A percentile compares a stretch with the other conserved stretches of the same genome.
Evolutionary conservation across 306 rosid species (phyloP).

Genomic region (Citrullus mucosospermus): DNA sequence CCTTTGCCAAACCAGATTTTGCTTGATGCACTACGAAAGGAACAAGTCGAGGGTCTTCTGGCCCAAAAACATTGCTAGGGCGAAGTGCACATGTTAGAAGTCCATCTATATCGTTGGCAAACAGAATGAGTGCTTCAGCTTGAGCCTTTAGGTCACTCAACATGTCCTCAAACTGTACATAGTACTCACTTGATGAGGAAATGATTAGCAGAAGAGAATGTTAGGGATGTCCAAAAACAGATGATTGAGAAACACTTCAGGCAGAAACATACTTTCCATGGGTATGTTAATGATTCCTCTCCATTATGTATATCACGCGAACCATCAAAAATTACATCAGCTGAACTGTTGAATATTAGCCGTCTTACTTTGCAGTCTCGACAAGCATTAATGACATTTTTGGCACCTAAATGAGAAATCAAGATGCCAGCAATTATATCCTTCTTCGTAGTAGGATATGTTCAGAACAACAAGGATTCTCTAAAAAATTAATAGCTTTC

Average conservation of each 20-base stretch:
- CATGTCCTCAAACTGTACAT: conserved; percentile 47
- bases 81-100: conserved; percentile 84
- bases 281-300: conserved; percentile 45
- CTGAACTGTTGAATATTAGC: conserved; percentile 70
- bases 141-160: conserved; percentile 73
- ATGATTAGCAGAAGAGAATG: conserved; percentile 8
- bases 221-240: conserved; percentile 7
- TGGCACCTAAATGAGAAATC: conserved; percentile 53
- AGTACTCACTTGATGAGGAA: conserved; percentile 8
- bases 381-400: conserved; percentile 71
- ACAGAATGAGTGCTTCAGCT: conserved; percentile 68
- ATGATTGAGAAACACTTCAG: conserved; percentile 10
- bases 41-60: conserved; percentile 53
- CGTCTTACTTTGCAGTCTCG: conserved; percentile 65
- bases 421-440: conserved; percentile 8
- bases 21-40: conserved; percentile 47
- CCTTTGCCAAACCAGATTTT: conserved; percentile 66
- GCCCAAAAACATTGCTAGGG: conserved; percentile 81
- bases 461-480: neutral
- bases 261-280: conserved; percentile 50
- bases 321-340: conserved; percentile 66
- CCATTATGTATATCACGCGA: conserved; percentile 36
- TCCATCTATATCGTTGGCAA: conserved; percentile 62
- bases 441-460: neutral
- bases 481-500: neutral